A percentile compares a stretch with the other conserved stretches of the same genome.
These are phyloP conservation scores for Pyricularia sp. DNA, from an alignment of 2,329 filamentous ascomycete species.

Conservation along the genomic window DNA sequence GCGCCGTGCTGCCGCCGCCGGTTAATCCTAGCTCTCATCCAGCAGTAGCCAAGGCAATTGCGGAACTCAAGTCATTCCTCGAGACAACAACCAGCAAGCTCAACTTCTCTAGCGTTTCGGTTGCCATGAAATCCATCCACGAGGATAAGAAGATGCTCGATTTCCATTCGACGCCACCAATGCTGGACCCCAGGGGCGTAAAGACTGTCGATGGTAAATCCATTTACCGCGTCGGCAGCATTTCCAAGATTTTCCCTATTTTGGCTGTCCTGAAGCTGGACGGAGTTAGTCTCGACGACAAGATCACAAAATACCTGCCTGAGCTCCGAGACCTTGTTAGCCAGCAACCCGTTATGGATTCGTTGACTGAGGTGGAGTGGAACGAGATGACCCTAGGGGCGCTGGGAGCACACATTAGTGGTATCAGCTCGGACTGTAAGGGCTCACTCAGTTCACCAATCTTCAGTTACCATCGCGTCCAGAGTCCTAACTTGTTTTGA, in stretches of 20 bases:
- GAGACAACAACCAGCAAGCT: background rate
- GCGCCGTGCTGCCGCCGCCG: slow-evolving; percentile 2
- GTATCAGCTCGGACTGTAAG: slow-evolving; percentile 3
- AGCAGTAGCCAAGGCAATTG: background rate
- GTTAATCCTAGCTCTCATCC: background rate
- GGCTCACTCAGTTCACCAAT: background rate
- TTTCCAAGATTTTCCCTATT: slow-evolving; percentile 24
- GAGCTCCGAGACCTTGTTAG: slow-evolving; percentile 16
- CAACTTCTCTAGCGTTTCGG: slow-evolving; percentile 19
- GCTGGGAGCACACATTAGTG: background rate
- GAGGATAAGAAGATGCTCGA: slow-evolving; percentile 26
- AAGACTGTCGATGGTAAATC: slow-evolving; percentile 19
- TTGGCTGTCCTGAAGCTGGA: slow-evolving; percentile 21
- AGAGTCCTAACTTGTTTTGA: background rate
- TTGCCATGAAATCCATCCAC: slow-evolving; percentile 31
- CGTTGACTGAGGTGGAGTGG: background rate
- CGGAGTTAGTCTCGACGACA: slow-evolving; percentile 26
- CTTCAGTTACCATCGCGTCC: background rate
- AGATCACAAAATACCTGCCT: slow-evolving; percentile 35
- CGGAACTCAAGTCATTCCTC: background rate
- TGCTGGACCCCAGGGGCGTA: slow-evolving; percentile 18
- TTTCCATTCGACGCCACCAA: slow-evolving; percentile 28
- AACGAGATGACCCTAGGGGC: slow-evolving; percentile 4
- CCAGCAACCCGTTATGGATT: background rate
- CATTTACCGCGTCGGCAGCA: slow-evolving; percentile 25